These are phyloP conservation scores for Pseudocercospora vitis DNA, from an alignment of 2,329 filamentous ascomycete genomes.

Conservation along the genomic window DNA sequence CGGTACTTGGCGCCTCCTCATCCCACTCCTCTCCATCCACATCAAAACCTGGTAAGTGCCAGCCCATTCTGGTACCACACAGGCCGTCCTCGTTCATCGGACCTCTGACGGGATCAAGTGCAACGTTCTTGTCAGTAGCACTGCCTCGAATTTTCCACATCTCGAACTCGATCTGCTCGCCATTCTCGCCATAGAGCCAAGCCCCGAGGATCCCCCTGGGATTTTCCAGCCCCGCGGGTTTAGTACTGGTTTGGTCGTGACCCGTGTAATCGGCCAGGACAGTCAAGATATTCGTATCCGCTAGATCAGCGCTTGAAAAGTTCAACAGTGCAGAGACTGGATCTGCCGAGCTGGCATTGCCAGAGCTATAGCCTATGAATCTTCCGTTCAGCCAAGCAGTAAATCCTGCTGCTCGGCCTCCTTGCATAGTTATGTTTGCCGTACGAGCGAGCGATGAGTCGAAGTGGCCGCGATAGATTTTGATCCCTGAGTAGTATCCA, in stretches of 20 bases:
- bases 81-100: constrained; percentile 61
- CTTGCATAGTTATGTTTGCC: constrained; percentile 49
- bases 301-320: constrained; percentile 51
- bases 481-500: constrained; percentile 44
- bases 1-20: constrained; percentile 44
- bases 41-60: constrained; percentile 59
- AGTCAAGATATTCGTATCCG: constrained; percentile 51
- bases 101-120: constrained; percentile 58
- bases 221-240: constrained; percentile 54
- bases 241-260: constrained; percentile 54
- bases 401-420: constrained; percentile 56
- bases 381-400: constrained; percentile 59
- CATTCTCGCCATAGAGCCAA: constrained; percentile 48
- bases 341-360: constrained; percentile 45
- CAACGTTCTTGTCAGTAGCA: constrained; percentile 51
- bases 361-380: constrained; percentile 57
- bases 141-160: constrained; percentile 61
- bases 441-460: constrained; percentile 42
- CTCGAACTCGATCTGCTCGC: constrained; percentile 44
- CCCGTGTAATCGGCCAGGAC: constrained; percentile 63
- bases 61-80: constrained; percentile 58
- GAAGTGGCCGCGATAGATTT: constrained; percentile 46
- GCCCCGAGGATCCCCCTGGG: constrained; percentile 56
- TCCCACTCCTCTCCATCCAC: constrained; percentile 43
- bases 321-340: constrained; percentile 47